These are phyloP conservation scores for Cerrena zonata DNA, from an alignment of 1,284 basidiomycete genomes.

Conservation along the genomic window DNA sequence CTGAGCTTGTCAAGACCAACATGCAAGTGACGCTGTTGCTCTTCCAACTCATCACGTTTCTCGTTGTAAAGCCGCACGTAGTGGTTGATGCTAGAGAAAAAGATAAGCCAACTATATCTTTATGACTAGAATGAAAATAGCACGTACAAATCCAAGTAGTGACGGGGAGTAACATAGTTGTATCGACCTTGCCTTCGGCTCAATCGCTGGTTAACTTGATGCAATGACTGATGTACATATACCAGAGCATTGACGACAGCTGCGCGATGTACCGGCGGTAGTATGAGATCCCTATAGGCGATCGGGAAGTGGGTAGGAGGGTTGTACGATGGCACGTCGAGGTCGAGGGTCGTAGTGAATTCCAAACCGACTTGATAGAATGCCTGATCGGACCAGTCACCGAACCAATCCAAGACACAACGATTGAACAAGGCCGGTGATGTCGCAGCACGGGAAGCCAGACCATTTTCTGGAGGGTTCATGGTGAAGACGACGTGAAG, in stretches of 20 bases:
- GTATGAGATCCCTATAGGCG: slow-evolving; percentile 74
- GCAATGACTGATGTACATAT: slow-evolving; percentile 85
- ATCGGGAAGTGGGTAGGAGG: slow-evolving; percentile 81
- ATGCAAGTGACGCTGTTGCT: slow-evolving; percentile 97
- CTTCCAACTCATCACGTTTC: slow-evolving; percentile 97
- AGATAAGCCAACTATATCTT: slow-evolving; percentile 9
- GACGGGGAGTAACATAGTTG: slow-evolving; percentile 96
- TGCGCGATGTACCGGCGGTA: slow-evolving; percentile 79
- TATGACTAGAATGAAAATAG: slow-evolving; percentile 7
- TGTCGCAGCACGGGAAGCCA: slow-evolving; percentile 92
- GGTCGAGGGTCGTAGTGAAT: slow-evolving; percentile 86
- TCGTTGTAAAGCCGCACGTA: slow-evolving; percentile 95
- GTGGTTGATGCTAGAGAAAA: slow-evolving; percentile 76
- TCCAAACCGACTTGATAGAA: slow-evolving; percentile 95
- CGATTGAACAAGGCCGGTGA: slow-evolving; percentile 97
- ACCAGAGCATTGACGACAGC: slow-evolving; percentile 94
- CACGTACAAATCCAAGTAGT: slow-evolving; percentile 97
- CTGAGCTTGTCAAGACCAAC: slow-evolving; percentile 96
- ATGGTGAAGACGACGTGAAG: slow-evolving; percentile 98
- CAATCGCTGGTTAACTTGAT: slow-evolving; percentile 83
- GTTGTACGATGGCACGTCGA: slow-evolving; percentile 76
- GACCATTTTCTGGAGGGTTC: slow-evolving; percentile 95
- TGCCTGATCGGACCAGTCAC: slow-evolving; percentile 96
- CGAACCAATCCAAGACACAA: slow-evolving; percentile 97
- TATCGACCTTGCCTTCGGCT: slow-evolving; percentile 88